A percentile compares a stretch with the other conserved stretches of the same genome.
Conservation (phyloP, 2,329 filamentous ascomycete genomes). For the Ilyonectria destructans region DNA sequence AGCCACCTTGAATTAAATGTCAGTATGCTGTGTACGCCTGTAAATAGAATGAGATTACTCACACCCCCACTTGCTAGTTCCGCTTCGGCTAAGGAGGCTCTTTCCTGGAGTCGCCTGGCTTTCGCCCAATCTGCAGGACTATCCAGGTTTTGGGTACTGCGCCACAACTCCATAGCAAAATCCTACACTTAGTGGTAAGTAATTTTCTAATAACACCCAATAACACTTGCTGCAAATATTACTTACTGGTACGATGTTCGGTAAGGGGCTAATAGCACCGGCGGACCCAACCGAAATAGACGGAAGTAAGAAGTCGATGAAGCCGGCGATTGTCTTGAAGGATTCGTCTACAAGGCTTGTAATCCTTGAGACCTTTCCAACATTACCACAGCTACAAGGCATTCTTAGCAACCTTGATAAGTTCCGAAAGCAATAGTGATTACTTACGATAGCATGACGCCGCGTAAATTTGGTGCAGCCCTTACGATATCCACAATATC, state of each 20-base stretch:
- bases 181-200: slow-evolving; percentile 2
- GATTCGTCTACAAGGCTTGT: slow-evolving; percentile 7
- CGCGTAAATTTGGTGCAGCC: slow-evolving; percentile 6
- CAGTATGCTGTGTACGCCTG: not conserved
- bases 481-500: slow-evolving; percentile 10
- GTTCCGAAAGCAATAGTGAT: not conserved
- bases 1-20: slow-evolving; percentile 10
- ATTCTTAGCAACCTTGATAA: slow-evolving; percentile 8
- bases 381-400: slow-evolving; percentile 4
- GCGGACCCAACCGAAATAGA: slow-evolving; percentile 14
- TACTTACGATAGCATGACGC: slow-evolving; percentile 11
- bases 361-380: slow-evolving; percentile 17
- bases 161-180: slow-evolving; percentile 14
- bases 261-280: slow-evolving; percentile 12
- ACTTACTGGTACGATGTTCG: slow-evolving; percentile 8
- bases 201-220: slow-evolving; percentile 3
- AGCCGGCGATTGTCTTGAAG: slow-evolving; percentile 4
- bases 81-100: slow-evolving; percentile 3
- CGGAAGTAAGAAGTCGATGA: slow-evolving; percentile 16
- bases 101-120: slow-evolving; percentile 11
- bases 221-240: not conserved
- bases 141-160: not conserved
- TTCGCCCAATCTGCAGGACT: slow-evolving; percentile 9
- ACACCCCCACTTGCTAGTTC: not conserved
- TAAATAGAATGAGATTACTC: not conserved